These are phyloP conservation scores for Paracamarosporium sp. DNA, from an alignment of 2,329 filamentous ascomycete species.

Conservation along the genomic window DNA sequence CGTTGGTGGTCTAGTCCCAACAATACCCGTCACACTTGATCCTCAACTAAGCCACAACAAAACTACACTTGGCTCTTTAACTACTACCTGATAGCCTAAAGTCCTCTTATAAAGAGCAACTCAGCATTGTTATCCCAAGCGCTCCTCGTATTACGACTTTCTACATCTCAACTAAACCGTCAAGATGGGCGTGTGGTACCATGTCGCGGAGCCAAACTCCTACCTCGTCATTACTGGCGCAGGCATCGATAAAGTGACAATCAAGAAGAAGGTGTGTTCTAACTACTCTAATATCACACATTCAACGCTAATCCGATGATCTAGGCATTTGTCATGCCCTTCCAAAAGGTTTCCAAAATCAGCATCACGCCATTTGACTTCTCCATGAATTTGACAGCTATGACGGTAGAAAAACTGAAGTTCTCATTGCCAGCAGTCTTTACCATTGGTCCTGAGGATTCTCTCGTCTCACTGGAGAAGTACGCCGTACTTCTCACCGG, in stretches of 20 bases:
- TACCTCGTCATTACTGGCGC: conserved; percentile 89
- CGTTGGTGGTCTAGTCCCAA: not conserved
- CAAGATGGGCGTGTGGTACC: conserved; percentile 62
- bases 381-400: conserved; percentile 80
- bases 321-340: conserved; percentile 45
- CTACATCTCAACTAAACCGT: not conserved
- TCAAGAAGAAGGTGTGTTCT: conserved; percentile 74
- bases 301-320: not conserved
- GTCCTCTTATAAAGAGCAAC: not conserved
- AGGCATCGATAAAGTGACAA: conserved; percentile 74
- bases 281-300: conserved; percentile 34
- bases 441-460: conserved; percentile 82
- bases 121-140: no score
- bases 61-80: not conserved
- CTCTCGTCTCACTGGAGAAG: conserved; percentile 73
- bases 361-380: conserved; percentile 81
- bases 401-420: conserved; percentile 88
- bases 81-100: not conserved
- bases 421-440: conserved; percentile 84
- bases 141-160: no score
- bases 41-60: not conserved
- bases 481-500: conserved; percentile 81
- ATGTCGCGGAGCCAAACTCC: conserved; percentile 76
- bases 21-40: not conserved
- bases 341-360: conserved; percentile 50